Percentiles rank a stretch among this genome's conserved stretches.
Evolutionary conservation across 257 asterid species (phyloP).

Genomic region (Solanum tarapatanum): DNA sequence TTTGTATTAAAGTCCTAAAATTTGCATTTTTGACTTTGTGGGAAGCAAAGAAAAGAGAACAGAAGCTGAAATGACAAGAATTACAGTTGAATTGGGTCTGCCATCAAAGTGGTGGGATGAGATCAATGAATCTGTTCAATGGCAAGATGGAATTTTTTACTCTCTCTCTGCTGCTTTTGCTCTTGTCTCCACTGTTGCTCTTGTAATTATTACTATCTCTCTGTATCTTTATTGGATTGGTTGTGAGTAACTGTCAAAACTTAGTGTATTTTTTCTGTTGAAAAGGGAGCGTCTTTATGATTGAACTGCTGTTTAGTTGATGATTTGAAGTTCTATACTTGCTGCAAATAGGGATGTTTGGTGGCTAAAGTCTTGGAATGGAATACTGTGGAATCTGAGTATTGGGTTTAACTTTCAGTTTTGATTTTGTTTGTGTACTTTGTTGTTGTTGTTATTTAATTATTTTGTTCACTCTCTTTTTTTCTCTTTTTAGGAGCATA

Average conservation of each 20-base stretch:
- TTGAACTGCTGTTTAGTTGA: not conserved
- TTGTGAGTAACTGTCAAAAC: not conserved
- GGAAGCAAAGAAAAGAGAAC: not conserved
- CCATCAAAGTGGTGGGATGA: conserved; percentile 68
- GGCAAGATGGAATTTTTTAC: conserved; percentile 93
- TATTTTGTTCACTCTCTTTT: not conserved
- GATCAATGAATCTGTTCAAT: conserved; percentile 61
- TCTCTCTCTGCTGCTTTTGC: conserved; percentile 64
- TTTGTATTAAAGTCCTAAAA: not conserved
- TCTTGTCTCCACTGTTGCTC: conserved; percentile 71
- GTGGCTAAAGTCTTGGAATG: not conserved
- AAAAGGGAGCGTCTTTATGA: not conserved
- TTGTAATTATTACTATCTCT: conserved; percentile 21
- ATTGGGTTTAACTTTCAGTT: not conserved
- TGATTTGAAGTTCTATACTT: not conserved
- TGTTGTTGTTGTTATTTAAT: not conserved
- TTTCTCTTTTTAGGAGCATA: too few relatives aligned
- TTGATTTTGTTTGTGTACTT: not conserved
- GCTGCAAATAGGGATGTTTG: not conserved
- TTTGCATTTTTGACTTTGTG: not conserved
- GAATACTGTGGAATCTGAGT: not conserved
- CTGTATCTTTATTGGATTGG: not conserved
- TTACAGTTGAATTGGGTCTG: conserved; percentile 16
- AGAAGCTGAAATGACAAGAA: conserved; percentile 33
- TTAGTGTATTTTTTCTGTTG: not conserved